Base-by-base conservation (phyloP, 1,139 yeast species). In the Fermentozyma sake region DNA sequence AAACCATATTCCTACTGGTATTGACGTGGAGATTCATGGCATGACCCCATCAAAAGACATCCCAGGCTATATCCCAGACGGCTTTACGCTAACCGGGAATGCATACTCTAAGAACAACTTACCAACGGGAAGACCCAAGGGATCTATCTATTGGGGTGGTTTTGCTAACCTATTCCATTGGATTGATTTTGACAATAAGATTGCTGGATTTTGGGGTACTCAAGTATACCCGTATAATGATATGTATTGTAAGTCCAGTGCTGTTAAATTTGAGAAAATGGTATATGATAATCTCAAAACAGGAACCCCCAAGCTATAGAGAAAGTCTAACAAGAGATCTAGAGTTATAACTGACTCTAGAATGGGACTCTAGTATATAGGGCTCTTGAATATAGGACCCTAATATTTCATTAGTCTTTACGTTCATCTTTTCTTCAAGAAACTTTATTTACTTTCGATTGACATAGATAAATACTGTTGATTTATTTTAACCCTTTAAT, bases 91-190 rank as follows among this genome's bases (percentile, higher is more conserved):
- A 19, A 28, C 41, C 1, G 48, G 50, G 1, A 31, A 34, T 25
- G 50, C 44, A 4, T 31, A 31, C 21, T 35, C 29, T 12, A 44
- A 36, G 22, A 51, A 52, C 24, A 38, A 39, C 3, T 37, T 56
- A 12, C 52, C 58, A 1, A 55, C 66, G 1, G 76, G 76, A 2
- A 48, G 74, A 34, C 63, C 69, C 1, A 39, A 42, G 9, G 64
- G 66, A 0, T 41, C 65, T 4, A 38, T 61, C 12, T 61, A 58
- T 38, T 70, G 76, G 76, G 50, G 60, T 20, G 75, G 75, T 0
- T 46, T 68, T 30, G 69, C 68, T 14, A 69, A 67, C 37, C 48
- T 66, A 22, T 64, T 42, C 41, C 69, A 52, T 43, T 70, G 75
- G 74, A 48, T 68, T 12, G 76, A 70, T 35, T 41, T 55, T 23